A percentile compares a stretch with the other conserved stretches of the same genome.
Evolutionary conservation across 495 filamentous ascomycete species (phyloP).

Genomic region (Penicillium argentinense): DNA sequence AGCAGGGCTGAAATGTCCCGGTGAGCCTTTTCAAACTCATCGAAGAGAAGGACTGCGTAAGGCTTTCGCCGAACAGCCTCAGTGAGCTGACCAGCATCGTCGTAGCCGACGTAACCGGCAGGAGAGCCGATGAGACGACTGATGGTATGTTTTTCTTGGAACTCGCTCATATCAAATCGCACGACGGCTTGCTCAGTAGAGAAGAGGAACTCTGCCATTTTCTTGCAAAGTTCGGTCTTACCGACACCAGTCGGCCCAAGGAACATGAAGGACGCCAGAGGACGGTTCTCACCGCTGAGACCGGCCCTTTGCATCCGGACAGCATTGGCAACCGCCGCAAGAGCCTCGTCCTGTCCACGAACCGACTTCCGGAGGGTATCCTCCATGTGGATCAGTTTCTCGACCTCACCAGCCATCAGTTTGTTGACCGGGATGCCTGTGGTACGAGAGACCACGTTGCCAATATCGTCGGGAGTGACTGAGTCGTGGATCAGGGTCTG

Average conservation of each 20-base stretch:
- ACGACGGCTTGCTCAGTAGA: conserved; percentile 87
- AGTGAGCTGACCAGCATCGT: conserved; percentile 94
- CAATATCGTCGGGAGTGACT: conserved; percentile 92
- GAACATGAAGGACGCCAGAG: conserved; percentile 95
- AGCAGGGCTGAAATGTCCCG: conserved; percentile 92
- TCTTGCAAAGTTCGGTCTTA: conserved; percentile 97
- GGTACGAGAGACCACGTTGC: conserved; percentile 80
- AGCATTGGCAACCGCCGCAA: conserved; percentile 87
- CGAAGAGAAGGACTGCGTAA: conserved; percentile 91
- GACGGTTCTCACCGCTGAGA: conserved; percentile 85
- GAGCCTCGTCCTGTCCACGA: conserved; percentile 89
- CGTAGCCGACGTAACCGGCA: conserved; percentile 94
- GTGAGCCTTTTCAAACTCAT: conserved; percentile 98
- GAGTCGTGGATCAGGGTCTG: conserved; percentile 82
- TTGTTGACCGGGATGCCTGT: conserved; percentile 93
- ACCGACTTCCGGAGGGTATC: conserved; percentile 82
- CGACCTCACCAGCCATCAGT: conserved; percentile 86
- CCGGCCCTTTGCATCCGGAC: conserved; percentile 94
- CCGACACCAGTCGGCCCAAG: conserved; percentile 94
- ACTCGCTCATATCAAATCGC: conserved; percentile 97
- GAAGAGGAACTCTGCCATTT: conserved; percentile 89
- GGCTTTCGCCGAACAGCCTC: conserved; percentile 95
- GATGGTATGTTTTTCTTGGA: conserved; percentile 96
- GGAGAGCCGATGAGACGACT: conserved; percentile 89
- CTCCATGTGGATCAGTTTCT: conserved; percentile 94